These are phyloP conservation scores for Skeletonema grethae DNA, from an alignment of 108 stramenopile species.

Conservation along the genomic window DNA sequence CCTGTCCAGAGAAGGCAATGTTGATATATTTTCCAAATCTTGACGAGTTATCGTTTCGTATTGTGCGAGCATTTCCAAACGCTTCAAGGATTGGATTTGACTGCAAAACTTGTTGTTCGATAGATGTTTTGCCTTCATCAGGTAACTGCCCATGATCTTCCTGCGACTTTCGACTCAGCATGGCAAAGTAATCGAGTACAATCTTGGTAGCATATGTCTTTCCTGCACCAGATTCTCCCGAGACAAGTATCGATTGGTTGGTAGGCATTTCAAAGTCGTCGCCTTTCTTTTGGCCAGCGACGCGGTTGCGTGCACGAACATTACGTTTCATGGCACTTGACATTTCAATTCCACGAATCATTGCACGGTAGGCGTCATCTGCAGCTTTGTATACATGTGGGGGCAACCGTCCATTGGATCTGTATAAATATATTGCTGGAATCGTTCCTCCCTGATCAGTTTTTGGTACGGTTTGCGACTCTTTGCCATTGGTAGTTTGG, in stretches of 20 bases:
- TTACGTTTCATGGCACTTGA: slow-evolving; percentile 34
- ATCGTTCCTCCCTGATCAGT: slow-evolving; percentile 34
- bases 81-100: slow-evolving; percentile 92
- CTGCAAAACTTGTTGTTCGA: slow-evolving; percentile 83
- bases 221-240: slow-evolving; percentile 87
- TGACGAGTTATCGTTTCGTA: slow-evolving; percentile 91
- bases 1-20: slow-evolving; percentile 58
- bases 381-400: slow-evolving; percentile 88
- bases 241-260: slow-evolving; percentile 76
- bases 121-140: slow-evolving; percentile 38
- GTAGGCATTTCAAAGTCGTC: slow-evolving; percentile 24
- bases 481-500: not conserved
- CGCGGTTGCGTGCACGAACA: slow-evolving; percentile 13
- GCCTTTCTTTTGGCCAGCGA: slow-evolving; percentile 19
- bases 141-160: slow-evolving; percentile 15
- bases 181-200: slow-evolving; percentile 85
- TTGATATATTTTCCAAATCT: slow-evolving; percentile 98
- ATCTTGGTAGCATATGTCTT: slow-evolving; percentile 91
- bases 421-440: slow-evolving; percentile 29
- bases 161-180: slow-evolving; percentile 61
- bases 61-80: slow-evolving; percentile 91
- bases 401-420: slow-evolving; percentile 40
- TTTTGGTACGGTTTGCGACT: not conserved
- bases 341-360: slow-evolving; percentile 66
- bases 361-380: slow-evolving; percentile 90